A percentile compares a stretch with the other conserved stretches of the same genome.
These are phyloP conservation scores for Aspergillus sp. DNA, from an alignment of 2,329 filamentous ascomycete genomes.

Conservation along the genomic window DNA sequence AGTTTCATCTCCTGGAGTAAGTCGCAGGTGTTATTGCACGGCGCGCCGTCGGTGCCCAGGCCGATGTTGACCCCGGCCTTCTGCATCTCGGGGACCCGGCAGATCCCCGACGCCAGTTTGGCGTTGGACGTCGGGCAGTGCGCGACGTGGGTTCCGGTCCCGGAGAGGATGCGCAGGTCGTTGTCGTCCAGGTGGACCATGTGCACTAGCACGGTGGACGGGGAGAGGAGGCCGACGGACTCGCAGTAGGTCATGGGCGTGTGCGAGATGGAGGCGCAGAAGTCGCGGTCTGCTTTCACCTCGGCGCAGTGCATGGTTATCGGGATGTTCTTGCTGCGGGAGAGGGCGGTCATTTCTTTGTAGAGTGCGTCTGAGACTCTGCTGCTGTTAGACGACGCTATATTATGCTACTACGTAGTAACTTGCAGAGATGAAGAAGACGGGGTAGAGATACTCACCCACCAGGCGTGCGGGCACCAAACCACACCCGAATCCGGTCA, in stretches of 20 bases:
- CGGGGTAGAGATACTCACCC: conserved; percentile 23
- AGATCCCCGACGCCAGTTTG: conserved; percentile 45
- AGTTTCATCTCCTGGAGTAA: conserved; percentile 47
- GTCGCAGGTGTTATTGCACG: conserved; percentile 45
- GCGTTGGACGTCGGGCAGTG: conserved; percentile 46
- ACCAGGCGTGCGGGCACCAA: conserved; percentile 39
- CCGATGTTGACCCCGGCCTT: conserved; percentile 37
- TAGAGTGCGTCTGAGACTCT: conserved; percentile 28
- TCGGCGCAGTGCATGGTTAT: conserved; percentile 43
- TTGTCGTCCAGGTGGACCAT: conserved; percentile 43
- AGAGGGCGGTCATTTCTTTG: conserved; percentile 34
- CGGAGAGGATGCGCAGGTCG: conserved; percentile 32
- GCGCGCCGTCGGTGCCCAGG: conserved; percentile 45
- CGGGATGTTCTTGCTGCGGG: conserved; percentile 31
- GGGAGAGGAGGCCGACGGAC: conserved; percentile 28
- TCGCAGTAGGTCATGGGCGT: conserved; percentile 38
- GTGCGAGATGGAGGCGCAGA: conserved; percentile 12
- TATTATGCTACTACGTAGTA: too few species aligned
- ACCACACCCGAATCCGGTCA: conserved; percentile 40
- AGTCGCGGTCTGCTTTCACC: conserved; percentile 6
- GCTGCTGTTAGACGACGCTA: conserved; percentile 1
- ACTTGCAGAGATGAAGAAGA: too few species aligned
- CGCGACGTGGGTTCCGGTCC: conserved; percentile 38
- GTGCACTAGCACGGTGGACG: conserved; percentile 41
- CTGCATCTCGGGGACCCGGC: conserved; percentile 39